Conservation (phyloP, 495 filamentous ascomycete genomes). For the Penicillium desertorum region DNA sequence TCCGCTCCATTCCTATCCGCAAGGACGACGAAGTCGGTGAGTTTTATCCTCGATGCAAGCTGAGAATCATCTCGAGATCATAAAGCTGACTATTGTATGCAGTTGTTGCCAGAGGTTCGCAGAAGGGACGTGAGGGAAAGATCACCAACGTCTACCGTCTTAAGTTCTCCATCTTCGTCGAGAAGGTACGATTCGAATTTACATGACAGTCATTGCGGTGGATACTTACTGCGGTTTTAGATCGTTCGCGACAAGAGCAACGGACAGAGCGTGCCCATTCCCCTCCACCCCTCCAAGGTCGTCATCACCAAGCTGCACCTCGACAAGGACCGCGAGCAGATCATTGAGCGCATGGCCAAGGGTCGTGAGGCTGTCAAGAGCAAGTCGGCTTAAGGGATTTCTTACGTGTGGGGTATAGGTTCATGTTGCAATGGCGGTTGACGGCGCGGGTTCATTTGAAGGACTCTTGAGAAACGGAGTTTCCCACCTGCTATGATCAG, state of each 20-base stretch:
- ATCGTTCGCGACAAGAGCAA: conserved; percentile 89
- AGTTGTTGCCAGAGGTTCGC: conserved; percentile 75
- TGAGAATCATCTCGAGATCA: too few relatives aligned
- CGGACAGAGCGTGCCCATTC: conserved; percentile 85
- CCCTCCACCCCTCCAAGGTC: conserved; percentile 88
- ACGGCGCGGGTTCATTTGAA: conserved; percentile 39
- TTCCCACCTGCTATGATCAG: conserved; percentile 35
- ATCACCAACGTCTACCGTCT: conserved; percentile 95
- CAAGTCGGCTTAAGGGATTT: conserved; percentile 40
- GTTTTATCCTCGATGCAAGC: background rate
- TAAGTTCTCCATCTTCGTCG: conserved; percentile 91
- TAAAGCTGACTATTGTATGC: background rate
- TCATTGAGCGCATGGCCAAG: conserved; percentile 77
- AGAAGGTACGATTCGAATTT: conserved; percentile 51
- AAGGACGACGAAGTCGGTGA: conserved; percentile 86
- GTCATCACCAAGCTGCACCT: conserved; percentile 97
- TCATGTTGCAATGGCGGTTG: conserved; percentile 41
- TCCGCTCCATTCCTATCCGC: conserved; percentile 95
- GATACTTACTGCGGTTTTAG: conserved; percentile 7
- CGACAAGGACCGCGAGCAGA: conserved; percentile 95
- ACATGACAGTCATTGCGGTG: background rate
- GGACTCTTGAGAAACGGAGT: conserved; percentile 36
- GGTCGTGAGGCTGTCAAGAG: conserved; percentile 61
- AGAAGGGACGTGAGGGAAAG: conserved; percentile 94
- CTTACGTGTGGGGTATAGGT: conserved; percentile 35